These are phyloP conservation scores for Leptodontidium sp. DNA, from an alignment of 2,329 filamentous ascomycete genomes.

Conservation along the genomic window DNA sequence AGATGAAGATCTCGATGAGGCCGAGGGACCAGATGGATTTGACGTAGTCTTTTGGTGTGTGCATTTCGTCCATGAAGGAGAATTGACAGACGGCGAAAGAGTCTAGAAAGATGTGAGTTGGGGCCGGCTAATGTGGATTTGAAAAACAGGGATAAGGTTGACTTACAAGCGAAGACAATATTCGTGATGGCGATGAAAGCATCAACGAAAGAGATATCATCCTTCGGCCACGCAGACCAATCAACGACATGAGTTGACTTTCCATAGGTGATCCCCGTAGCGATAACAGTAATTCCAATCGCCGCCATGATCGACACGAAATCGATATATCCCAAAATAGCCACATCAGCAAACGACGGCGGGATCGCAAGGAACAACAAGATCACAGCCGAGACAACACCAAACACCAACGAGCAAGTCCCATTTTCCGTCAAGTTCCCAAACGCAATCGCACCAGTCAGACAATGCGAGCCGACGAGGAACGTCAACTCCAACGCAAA, in stretches of 20 bases:
- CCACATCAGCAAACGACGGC: slow-evolving; percentile 64
- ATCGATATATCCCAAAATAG: slow-evolving; percentile 62
- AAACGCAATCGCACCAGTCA: slow-evolving; percentile 68
- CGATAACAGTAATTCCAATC: slow-evolving; percentile 64
- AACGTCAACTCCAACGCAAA: slow-evolving; percentile 66
- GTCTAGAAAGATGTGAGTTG: slow-evolving; percentile 22
- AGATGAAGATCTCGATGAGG: slow-evolving; percentile 60
- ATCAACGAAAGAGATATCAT: slow-evolving; percentile 50
- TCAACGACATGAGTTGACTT: slow-evolving; percentile 22
- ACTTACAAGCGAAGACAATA: slow-evolving; percentile 65
- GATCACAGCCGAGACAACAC: slow-evolving; percentile 58
- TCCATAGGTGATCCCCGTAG: slow-evolving; percentile 53
- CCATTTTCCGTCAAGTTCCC: slow-evolving; percentile 62
- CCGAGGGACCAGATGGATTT: slow-evolving; percentile 58
- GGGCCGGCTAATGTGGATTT: not conserved
- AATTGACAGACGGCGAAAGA: slow-evolving; percentile 47
- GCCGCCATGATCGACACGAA: slow-evolving; percentile 56
- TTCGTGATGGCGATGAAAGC: slow-evolving; percentile 62
- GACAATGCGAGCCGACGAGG: slow-evolving; percentile 66
- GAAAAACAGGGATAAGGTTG: too few relatives aligned
- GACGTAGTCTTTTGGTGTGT: slow-evolving; percentile 48
- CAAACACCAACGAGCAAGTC: slow-evolving; percentile 64
- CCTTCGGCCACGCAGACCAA: slow-evolving; percentile 41
- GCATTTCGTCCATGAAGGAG: slow-evolving; percentile 45
- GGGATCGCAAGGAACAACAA: slow-evolving; percentile 62